A percentile compares a stretch with the other conserved stretches of the same genome.
phyloP scores from a whole-genome alignment of 441 rosid species.

The Geranium incanum region DNA sequence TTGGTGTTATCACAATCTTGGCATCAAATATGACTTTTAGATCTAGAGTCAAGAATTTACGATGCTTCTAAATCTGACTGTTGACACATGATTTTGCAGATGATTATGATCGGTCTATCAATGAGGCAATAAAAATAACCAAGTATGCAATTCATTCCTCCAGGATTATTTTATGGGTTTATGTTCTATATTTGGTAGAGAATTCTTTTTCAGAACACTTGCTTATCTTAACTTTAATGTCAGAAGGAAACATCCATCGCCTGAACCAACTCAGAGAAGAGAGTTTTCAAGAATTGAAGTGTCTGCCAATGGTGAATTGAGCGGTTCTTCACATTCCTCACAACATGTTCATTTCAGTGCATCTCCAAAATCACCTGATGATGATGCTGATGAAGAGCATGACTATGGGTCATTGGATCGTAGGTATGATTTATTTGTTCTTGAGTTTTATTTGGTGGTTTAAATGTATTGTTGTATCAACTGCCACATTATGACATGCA shows the following conservation, averaged over 20 bases:
- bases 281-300: constrained; percentile 59
- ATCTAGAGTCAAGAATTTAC: too few relatives aligned
- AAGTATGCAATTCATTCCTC: constrained; percentile 45
- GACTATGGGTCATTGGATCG: constrained; percentile 55
- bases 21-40: too few relatives aligned
- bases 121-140: constrained; percentile 89
- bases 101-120: constrained; percentile 95
- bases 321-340: constrained; percentile 41
- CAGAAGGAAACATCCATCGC: constrained; percentile 81
- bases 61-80: not conserved
- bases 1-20: too few relatives aligned
- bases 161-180: not conserved
- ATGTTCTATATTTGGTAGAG: constrained; percentile 2
- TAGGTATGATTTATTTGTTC: constrained; percentile 39
- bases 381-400: constrained; percentile 51
- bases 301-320: constrained; percentile 60
- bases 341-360: constrained; percentile 44
- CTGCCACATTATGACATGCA: constrained; percentile 23
- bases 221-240: constrained; percentile 19
- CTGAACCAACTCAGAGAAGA: constrained; percentile 62
- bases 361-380: constrained; percentile 57
- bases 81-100: constrained; percentile 51
- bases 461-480: constrained; percentile 18
- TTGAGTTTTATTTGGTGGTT: constrained; percentile 9
- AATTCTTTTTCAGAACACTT: not conserved